A percentile compares a stretch with the other conserved stretches of the same genome.
phyloP scores from a whole-genome alignment of 768 basidiomycete genomes.

The Psilocybe cubensis region DNA sequence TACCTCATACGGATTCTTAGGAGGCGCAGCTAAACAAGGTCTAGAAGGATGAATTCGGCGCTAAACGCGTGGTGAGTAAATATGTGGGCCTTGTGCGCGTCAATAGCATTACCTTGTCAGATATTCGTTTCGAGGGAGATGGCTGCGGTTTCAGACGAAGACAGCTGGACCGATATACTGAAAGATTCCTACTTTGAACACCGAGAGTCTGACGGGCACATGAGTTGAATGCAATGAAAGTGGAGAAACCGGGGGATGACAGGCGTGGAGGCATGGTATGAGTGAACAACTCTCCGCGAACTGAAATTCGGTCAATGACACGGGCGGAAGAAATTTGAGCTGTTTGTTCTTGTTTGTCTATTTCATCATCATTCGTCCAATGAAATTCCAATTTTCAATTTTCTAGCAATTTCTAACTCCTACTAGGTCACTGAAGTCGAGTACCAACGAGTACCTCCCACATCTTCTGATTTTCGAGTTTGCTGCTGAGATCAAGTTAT shows the following conservation, averaged over 20 bases:
- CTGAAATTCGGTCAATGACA: slow-evolving; percentile 5
- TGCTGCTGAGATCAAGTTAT: no score
- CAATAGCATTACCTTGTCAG: slow-evolving; percentile 42
- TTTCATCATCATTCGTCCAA: background rate
- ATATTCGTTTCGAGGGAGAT: slow-evolving; percentile 29
- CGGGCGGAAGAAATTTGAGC: slow-evolving; percentile 33
- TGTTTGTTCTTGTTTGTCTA: slow-evolving; percentile 38
- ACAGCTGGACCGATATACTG: slow-evolving; percentile 41
- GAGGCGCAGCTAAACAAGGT: slow-evolving; percentile 50
- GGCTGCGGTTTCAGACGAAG: slow-evolving; percentile 26
- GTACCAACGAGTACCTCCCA: background rate
- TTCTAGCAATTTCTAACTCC: background rate
- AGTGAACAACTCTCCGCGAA: background rate
- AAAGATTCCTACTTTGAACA: slow-evolving; percentile 37
- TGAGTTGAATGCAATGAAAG: slow-evolving; percentile 61
- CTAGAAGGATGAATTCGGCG: slow-evolving; percentile 77
- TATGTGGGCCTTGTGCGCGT: background rate
- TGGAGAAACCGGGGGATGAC: slow-evolving; percentile 50
- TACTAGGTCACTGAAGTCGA: background rate
- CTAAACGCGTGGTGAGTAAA: slow-evolving; percentile 41
- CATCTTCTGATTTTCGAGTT: no score
- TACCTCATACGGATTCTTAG: slow-evolving; percentile 90
- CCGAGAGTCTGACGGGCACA: slow-evolving; percentile 45
- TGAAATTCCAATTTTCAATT: no score
- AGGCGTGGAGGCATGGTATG: slow-evolving; percentile 53